Evolutionary conservation across 768 basidiomycete genomes (phyloP).

Genomic region (Psilocybe subaeruginosa): DNA sequence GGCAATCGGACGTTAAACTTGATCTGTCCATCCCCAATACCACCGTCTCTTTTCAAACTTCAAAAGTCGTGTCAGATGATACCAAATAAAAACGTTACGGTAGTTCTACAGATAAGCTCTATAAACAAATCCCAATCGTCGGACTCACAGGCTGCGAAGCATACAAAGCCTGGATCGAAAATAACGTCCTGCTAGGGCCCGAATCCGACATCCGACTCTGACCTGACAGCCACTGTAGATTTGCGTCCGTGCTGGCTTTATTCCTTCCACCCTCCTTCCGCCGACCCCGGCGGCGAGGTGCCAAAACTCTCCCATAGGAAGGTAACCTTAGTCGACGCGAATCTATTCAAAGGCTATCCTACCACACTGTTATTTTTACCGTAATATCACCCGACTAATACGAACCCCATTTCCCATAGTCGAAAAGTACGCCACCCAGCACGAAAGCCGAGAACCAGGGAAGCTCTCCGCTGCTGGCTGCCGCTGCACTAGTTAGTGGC

Average conservation of each 20-base stretch:
- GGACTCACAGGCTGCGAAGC: background rate
- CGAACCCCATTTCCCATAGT: background rate
- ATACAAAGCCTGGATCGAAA: background rate
- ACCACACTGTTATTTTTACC: background rate
- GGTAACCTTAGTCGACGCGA: background rate
- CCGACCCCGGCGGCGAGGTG: constrained; percentile 1
- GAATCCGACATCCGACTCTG: background rate
- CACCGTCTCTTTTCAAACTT: no score
- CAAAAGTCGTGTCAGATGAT: no score
- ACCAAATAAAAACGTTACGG: background rate
- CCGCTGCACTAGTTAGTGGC: background rate
- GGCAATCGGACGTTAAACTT: no score
- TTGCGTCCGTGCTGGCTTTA: background rate
- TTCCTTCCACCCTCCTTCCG: background rate
- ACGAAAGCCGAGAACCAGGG: background rate
- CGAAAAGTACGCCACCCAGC: background rate
- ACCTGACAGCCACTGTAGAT: background rate
- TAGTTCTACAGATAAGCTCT: background rate
- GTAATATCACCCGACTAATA: background rate
- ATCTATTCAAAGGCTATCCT: background rate
- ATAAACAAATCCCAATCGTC: background rate
- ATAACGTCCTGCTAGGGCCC: background rate
- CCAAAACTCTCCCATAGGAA: background rate
- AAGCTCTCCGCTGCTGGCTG: background rate
- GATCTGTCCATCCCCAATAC: no score